These are phyloP conservation scores for Epichloe brachyelytri DNA, from an alignment of 2,329 filamentous ascomycete genomes.

Conservation along the genomic window DNA sequence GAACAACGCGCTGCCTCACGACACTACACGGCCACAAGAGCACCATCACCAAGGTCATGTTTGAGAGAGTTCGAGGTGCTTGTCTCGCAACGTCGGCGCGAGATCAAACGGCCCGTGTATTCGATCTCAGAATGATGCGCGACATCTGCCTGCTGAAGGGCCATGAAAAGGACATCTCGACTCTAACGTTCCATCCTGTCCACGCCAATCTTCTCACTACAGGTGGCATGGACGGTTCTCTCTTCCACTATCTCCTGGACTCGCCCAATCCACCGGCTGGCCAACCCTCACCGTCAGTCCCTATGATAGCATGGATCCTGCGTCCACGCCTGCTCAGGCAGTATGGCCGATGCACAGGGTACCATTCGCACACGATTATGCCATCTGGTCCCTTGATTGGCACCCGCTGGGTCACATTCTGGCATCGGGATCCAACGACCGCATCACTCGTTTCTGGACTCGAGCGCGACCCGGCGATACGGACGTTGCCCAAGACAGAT, in stretches of 20 bases:
- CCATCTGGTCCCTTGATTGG: conserved; percentile 97
- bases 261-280: conserved; percentile 78
- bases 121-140: conserved; percentile 96
- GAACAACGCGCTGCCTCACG: conserved; percentile 76
- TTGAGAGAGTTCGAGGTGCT: conserved; percentile 72
- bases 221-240: conserved; percentile 76
- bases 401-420: conserved; percentile 92
- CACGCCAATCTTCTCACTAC: conserved; percentile 83
- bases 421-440: conserved; percentile 89
- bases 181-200: conserved; percentile 84
- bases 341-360: conserved; percentile 84
- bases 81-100: conserved; percentile 86
- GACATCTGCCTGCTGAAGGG: conserved; percentile 88
- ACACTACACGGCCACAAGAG: conserved; percentile 96
- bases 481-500: conserved; percentile 78
- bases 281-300: conserved; percentile 61
- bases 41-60: conserved; percentile 83
- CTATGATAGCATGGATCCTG: conserved; percentile 72
- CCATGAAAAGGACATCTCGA: conserved; percentile 92
- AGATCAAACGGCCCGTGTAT: conserved; percentile 85
- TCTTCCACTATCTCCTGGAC: conserved; percentile 91
- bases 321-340: conserved; percentile 72
- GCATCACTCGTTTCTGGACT: conserved; percentile 95
- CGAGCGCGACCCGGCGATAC: conserved; percentile 76
- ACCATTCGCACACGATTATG: conserved; percentile 81